Evolutionary conservation across 352 stramenopile species (phyloP), one percentile per base, ranked within the genome.

Genomic region (Thraustochytrium striatum): DNA sequence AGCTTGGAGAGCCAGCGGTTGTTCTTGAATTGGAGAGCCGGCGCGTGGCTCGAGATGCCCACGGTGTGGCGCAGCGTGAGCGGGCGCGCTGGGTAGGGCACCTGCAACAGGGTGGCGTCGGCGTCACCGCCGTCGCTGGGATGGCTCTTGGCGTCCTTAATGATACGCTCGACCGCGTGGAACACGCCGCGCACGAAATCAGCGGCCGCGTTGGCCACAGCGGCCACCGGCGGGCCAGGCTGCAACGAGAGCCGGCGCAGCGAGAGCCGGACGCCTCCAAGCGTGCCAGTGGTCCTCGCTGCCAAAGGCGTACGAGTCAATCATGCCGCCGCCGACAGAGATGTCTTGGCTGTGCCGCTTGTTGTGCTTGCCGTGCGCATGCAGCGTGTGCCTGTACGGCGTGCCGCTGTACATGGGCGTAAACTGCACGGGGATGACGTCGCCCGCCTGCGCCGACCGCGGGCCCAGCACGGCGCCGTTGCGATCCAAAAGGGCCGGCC

Each of bases 281-380:
- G 38, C 30, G 43, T 80, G 0, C 16, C 8, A n/a, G 21, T 53
- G 30, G 2, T 57, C 21, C 58, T 75, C 58, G 28, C 32, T 58
- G 19, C 58, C 58, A 32, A 80, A 80, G 28, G 70, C 70, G 3
- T 44, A 80, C 13, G 70, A 72, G 55, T 80, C 70, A n/a, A 80
- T 73, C 61, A 80, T 65, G 32, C 2, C 53, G 41, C 70, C 70
- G 25, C 70, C 70, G 61, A 80, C 39, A 57, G 19, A 41, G 25
- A 75, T 13, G 21, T 75, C 65, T 30, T 75, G 41, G 65, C 21
- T 5, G 50, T 43, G 44, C n/a, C 21, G 25, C n/a, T 68, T 39
- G 8, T 75, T 43, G 25, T 35, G 50, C 65, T 55, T 21, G 50
- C 52, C 52, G 39, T 38, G 65, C 21, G 61, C 16, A n/a, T 75